Evolutionary conservation across 75 land plant species (phyloP), one percentile per base, ranked within the genome.

Genomic region (Sequoiadendron giganteum): DNA sequence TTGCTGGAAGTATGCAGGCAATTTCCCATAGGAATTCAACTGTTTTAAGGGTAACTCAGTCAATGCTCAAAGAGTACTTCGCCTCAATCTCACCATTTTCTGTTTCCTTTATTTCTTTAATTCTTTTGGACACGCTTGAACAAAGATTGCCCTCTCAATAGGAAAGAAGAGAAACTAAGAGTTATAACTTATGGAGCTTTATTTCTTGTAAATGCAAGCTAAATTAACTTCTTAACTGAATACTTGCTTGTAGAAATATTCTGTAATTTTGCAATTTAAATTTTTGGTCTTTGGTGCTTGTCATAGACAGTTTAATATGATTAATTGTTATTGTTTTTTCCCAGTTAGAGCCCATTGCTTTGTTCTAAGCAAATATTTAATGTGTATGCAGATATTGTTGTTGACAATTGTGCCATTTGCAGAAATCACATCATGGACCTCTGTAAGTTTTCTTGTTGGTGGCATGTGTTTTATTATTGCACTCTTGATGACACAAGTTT

Each of bases 361-460:
- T 28, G 18, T 55, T 54, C 86, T 85, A 38, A 54, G 86, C 21
- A 85, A 34, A 36, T 55, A 43, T 30, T 56, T 8, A 85, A 36
- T 54, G 21, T 34, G 43, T 36, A n/a, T 42, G 93, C 99, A 98
- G 99, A 98, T 93, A 98, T 98, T 88, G 99, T 98, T 19, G 99
- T 98, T n/a, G 99, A 98, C 88, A 98, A 98, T 86, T 98, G 99
- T 87, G 99, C 99, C 47, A 98, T 98, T 76, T 98, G 99, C 94
- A 80, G 99, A 85, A 98, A 98, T 85, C 99, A 98, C 84, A 98
- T 98, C 90, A 98, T 98, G 99, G 99, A 98, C 89, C 95, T 98
- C 19, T 98, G 99, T 97, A 77, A 94, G 97, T 86, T 28, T 30
- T 82, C 68, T 40, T 85, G 30, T 16, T 84, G 70, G 10, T 81